Evolutionary conservation across 1,284 basidiomycete species (phyloP).

Genomic region (Naganishia cerealis): DNA sequence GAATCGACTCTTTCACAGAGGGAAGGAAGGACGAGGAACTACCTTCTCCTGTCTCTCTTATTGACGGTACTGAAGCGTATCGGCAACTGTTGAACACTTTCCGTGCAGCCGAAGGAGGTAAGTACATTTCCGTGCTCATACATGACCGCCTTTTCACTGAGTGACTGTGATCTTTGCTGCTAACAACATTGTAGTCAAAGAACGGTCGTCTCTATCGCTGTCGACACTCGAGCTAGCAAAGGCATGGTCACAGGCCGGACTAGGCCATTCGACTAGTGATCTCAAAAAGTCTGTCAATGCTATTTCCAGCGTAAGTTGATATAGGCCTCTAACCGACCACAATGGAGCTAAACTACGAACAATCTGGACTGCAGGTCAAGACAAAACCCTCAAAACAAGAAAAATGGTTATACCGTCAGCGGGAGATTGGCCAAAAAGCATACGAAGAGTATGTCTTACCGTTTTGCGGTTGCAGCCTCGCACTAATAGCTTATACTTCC

Average conservation of each 20-base stretch:
- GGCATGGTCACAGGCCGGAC: conserved; percentile 12
- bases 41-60: neutral
- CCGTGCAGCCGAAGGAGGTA: conserved; percentile 22
- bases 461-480: neutral
- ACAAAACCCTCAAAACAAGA: conserved; percentile 18
- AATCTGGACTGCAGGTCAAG: neutral
- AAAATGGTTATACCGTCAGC: conserved; percentile 23
- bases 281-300: neutral
- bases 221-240: conserved; percentile 20
- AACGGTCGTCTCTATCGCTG: conserved; percentile 5
- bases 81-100: conserved; percentile 20
- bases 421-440: conserved; percentile 22
- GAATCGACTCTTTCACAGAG: neutral
- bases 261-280: conserved; percentile 4
- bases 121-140: neutral
- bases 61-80: conserved; percentile 4
- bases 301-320: neutral
- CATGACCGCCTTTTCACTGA: neutral
- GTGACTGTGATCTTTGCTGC: too few species aligned
- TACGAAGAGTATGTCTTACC: conserved; percentile 18
- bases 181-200: conserved; percentile 4
- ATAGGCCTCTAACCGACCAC: neutral
- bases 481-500: neutral
- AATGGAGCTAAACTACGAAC: neutral
- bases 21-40: conserved; percentile 7